Evolutionary conservation across 441 rosid species (phyloP).

Genomic region (Populus hybrid): DNA sequence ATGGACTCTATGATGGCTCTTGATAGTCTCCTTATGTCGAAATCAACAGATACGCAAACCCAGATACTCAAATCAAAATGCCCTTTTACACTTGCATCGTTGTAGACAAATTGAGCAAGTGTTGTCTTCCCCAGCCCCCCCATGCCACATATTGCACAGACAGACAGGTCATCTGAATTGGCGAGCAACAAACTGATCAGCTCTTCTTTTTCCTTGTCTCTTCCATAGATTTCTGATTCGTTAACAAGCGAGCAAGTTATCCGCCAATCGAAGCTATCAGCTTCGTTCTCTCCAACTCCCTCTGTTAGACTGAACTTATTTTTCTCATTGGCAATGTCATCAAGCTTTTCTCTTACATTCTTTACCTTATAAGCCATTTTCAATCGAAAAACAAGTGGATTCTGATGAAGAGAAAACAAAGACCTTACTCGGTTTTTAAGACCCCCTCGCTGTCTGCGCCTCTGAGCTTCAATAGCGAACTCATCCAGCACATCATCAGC

Average conservation of each 20-base stretch:
- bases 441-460: no score
- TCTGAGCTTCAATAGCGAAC: no score
- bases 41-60: constrained; percentile 23
- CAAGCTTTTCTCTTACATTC: background rate
- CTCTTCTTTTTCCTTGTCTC: constrained; percentile 9
- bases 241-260: background rate
- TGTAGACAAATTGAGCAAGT: constrained; percentile 4
- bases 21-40: constrained; percentile 1
- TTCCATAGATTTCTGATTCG: background rate
- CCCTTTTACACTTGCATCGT: background rate
- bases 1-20: constrained; percentile 12
- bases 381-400: no score
- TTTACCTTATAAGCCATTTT: constrained; percentile 7
- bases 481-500: constrained; percentile 4
- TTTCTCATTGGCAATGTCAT: background rate
- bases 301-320: background rate
- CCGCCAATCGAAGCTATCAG: background rate
- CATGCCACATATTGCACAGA: constrained; percentile 10
- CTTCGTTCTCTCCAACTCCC: background rate
- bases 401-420: no score
- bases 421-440: no score
- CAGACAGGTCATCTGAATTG: background rate
- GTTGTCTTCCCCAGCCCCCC: constrained; percentile 12
- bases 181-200: background rate
- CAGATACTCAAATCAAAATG: constrained; percentile 6